Evolutionary conservation across 1,284 basidiomycete genomes (phyloP).

Genomic region (Austropuccinia psidii): DNA sequence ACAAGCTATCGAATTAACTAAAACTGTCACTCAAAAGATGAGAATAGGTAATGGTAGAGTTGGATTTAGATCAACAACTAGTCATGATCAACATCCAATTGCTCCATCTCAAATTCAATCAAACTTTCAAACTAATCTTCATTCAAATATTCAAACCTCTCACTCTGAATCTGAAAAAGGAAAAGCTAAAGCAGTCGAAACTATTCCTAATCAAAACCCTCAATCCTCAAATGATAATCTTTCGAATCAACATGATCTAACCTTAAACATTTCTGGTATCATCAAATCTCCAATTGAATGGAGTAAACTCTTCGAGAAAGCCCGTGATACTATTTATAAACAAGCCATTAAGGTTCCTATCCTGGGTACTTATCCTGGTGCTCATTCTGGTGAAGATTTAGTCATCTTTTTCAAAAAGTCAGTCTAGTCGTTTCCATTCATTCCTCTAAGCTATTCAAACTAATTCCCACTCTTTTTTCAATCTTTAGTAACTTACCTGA

Average conservation of each 20-base stretch:
- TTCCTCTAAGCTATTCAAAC: neutral
- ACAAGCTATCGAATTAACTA: conserved; percentile 26
- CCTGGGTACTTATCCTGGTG: conserved; percentile 40
- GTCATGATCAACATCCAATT: neutral
- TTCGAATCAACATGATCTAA: neutral
- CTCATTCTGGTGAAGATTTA: conserved; percentile 40
- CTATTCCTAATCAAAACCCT: neutral
- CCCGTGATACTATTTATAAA: conserved; percentile 26
- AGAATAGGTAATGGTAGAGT: conserved; percentile 19
- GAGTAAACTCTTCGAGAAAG: conserved; percentile 25
- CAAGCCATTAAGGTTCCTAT: conserved; percentile 39
- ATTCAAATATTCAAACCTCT: no score
- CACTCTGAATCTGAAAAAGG: neutral
- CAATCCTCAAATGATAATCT: neutral
- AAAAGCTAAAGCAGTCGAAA: neutral
- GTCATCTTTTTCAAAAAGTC: conserved; percentile 39
- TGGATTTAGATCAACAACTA: conserved; percentile 19
- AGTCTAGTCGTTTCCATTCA: neutral
- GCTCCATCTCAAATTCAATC: neutral
- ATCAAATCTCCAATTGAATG: conserved; percentile 28
- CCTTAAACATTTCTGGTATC: conserved; percentile 27
- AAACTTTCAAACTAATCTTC: no score
- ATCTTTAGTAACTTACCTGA: conserved; percentile 35
- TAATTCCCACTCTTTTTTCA: neutral
- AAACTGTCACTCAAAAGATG: conserved; percentile 34